A percentile compares a stretch with the other conserved stretches of the same genome.
phyloP scores from a whole-genome alignment of 768 basidiomycete species.

The Clathrus columnatus region DNA sequence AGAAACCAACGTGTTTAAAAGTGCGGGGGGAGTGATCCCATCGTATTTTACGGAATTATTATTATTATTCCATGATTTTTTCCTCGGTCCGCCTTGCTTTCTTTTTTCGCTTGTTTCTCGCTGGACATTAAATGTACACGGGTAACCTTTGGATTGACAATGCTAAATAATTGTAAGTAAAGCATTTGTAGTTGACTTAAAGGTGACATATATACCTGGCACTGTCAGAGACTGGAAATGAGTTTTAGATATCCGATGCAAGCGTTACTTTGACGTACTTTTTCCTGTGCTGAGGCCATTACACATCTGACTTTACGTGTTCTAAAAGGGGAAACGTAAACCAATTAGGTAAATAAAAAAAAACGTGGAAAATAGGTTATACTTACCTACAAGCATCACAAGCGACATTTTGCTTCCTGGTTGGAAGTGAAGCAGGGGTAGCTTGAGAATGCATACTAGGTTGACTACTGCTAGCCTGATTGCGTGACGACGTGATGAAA shows the following conservation, averaged over 20 bases:
- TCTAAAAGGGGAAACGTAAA: slow-evolving; percentile 29
- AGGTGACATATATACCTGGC: not conserved
- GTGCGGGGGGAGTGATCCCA: too few relatives aligned
- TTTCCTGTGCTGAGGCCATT: slow-evolving; percentile 71
- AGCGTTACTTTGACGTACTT: slow-evolving; percentile 39
- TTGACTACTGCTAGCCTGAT: too few relatives aligned
- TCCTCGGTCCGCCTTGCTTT: slow-evolving; percentile 44
- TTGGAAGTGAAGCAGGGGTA: slow-evolving; percentile 72
- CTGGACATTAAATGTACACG: slow-evolving; percentile 83
- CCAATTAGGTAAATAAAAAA: slow-evolving; percentile 1
- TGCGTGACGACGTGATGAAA: too few relatives aligned
- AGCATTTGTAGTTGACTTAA: slow-evolving; percentile 58
- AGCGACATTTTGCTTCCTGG: slow-evolving; percentile 86
- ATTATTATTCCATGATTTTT: slow-evolving; percentile 49
- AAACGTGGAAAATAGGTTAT: slow-evolving; percentile 12
- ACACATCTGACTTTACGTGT: slow-evolving; percentile 86
- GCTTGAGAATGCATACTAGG: slow-evolving; percentile 35
- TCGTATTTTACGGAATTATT: slow-evolving; percentile 16
- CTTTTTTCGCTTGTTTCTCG: slow-evolving; percentile 83
- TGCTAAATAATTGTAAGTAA: slow-evolving; percentile 39
- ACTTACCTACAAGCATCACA: slow-evolving; percentile 84
- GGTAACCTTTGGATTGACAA: slow-evolving; percentile 79
- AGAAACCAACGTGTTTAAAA: slow-evolving; percentile 4
- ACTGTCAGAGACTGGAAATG: slow-evolving; percentile 13
- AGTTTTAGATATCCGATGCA: slow-evolving; percentile 12